Conservation (phyloP, 208 protist genomes). For the Phytomonas sp. region DNA sequence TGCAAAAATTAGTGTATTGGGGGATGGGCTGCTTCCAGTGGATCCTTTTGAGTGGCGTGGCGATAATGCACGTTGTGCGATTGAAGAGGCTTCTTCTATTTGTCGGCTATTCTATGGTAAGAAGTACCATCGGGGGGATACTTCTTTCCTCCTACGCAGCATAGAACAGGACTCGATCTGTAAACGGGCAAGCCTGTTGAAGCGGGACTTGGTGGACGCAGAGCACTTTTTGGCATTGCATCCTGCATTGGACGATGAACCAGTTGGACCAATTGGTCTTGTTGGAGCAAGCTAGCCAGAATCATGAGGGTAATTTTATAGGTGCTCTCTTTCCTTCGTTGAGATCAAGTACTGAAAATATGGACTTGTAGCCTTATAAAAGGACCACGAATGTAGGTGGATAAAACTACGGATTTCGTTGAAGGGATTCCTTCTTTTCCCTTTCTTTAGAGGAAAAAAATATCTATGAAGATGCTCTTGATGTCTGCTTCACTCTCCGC, state of each 20-base stretch:
- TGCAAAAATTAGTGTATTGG: constrained; percentile 40
- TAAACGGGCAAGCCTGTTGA: constrained; percentile 58
- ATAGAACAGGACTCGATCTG: constrained; percentile 61
- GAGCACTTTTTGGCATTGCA: constrained; percentile 58
- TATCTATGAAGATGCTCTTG: neutral
- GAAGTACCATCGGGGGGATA: constrained; percentile 76
- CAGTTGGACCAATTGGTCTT: neutral
- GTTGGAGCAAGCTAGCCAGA: neutral
- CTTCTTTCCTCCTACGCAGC: constrained; percentile 43
- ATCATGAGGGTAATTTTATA: neutral
- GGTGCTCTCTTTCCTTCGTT: neutral
- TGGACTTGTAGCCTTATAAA: neutral
- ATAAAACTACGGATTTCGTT: neutral
- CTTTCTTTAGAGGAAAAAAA: neutral
- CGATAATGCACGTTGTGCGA: constrained; percentile 47
- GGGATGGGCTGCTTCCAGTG: constrained; percentile 69
- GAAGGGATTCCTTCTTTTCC: neutral
- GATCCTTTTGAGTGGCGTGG: constrained; percentile 82
- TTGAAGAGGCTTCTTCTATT: constrained; percentile 69
- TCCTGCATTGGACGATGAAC: constrained; percentile 33
- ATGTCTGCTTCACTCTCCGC: neutral
- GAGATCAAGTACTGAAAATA: neutral
- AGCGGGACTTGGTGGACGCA: constrained; percentile 58
- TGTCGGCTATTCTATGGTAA: constrained; percentile 70
- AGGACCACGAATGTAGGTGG: neutral